Conservation (phyloP, 2,329 filamentous ascomycete species). For the Curvularia spicifera region DNA sequence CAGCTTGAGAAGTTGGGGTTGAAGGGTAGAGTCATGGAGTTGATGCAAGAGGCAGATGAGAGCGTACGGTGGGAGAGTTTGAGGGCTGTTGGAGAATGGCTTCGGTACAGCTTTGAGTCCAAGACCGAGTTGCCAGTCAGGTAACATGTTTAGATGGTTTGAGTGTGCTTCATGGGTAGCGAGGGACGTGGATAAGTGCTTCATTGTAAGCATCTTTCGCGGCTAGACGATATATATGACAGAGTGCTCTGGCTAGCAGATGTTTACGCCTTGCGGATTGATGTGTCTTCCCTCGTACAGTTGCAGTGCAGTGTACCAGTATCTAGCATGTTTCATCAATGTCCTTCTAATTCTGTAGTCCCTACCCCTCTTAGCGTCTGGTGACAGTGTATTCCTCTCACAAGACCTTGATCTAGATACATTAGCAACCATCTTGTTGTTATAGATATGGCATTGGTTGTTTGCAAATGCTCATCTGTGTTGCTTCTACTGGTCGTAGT, state of each 20-base stretch:
- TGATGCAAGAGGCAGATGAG: conserved; percentile 90
- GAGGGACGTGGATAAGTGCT: conserved; percentile 9
- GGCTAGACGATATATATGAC: conserved; percentile 4
- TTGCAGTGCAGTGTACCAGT: neutral
- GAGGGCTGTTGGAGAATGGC: conserved; percentile 79
- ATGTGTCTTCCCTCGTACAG: neutral
- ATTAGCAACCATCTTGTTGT: neutral
- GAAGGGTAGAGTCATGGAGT: conserved; percentile 87
- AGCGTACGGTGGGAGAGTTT: conserved; percentile 91
- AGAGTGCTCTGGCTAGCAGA: conserved; percentile 12
- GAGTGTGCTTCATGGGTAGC: neutral
- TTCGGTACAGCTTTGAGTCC: conserved; percentile 66
- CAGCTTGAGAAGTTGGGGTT: conserved; percentile 83
- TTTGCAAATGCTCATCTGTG: neutral
- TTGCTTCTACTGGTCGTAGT: neutral
- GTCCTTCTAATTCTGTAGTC: neutral
- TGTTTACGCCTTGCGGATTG: conserved; percentile 2
- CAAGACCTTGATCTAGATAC: neutral
- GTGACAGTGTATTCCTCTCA: neutral
- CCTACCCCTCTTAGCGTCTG: neutral
- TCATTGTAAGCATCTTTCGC: conserved; percentile 8
- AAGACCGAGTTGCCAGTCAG: conserved; percentile 43
- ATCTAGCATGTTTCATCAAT: neutral
- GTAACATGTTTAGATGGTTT: conserved; percentile 18
- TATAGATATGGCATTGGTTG: neutral